These are phyloP conservation scores for Marasmius oreades DNA, from an alignment of 1,284 basidiomycete species.

Conservation along the genomic window DNA sequence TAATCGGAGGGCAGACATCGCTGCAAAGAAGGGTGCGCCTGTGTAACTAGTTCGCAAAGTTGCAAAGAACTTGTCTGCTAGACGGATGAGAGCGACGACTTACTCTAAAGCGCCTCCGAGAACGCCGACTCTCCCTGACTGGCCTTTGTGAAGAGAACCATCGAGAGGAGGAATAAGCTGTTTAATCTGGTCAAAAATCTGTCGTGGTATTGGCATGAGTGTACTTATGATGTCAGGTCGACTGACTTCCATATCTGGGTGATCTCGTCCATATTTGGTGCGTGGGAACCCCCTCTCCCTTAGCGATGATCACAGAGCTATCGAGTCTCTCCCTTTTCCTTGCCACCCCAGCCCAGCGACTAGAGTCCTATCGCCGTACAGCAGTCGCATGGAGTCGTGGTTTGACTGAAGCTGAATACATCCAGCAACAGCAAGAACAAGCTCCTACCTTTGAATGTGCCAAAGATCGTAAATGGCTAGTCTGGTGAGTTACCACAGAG, in stretches of 20 bases:
- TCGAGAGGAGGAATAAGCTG: slow-evolving; percentile 83
- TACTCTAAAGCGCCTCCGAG: slow-evolving; percentile 92
- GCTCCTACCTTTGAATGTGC: slow-evolving; percentile 28
- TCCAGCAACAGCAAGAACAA: slow-evolving; percentile 30
- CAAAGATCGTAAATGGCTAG: slow-evolving; percentile 30
- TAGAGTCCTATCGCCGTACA: slow-evolving; percentile 31
- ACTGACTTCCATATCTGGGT: no score
- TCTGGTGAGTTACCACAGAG: slow-evolving; percentile 29
- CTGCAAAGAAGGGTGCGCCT: slow-evolving; percentile 93
- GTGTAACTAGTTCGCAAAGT: slow-evolving; percentile 63
- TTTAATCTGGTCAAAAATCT: slow-evolving; percentile 66
- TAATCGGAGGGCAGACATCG: slow-evolving; percentile 83
- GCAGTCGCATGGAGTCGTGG: slow-evolving; percentile 36
- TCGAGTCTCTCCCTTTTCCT: slow-evolving; percentile 31
- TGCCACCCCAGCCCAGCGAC: slow-evolving; percentile 31
- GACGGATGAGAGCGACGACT: slow-evolving; percentile 18
- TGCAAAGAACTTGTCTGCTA: slow-evolving; percentile 1
- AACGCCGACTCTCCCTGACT: slow-evolving; percentile 93
- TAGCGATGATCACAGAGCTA: slow-evolving; percentile 6
- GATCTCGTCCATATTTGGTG: no score
- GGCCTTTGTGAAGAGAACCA: slow-evolving; percentile 89
- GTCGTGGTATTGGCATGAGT: slow-evolving; percentile 55
- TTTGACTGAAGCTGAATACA: slow-evolving; percentile 36
- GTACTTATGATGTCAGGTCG: no score
- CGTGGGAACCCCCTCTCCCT: no score